These are phyloP conservation scores for Tolypocladium inflatum DNA, from an alignment of 2,329 filamentous ascomycete species.

Conservation along the genomic window DNA sequence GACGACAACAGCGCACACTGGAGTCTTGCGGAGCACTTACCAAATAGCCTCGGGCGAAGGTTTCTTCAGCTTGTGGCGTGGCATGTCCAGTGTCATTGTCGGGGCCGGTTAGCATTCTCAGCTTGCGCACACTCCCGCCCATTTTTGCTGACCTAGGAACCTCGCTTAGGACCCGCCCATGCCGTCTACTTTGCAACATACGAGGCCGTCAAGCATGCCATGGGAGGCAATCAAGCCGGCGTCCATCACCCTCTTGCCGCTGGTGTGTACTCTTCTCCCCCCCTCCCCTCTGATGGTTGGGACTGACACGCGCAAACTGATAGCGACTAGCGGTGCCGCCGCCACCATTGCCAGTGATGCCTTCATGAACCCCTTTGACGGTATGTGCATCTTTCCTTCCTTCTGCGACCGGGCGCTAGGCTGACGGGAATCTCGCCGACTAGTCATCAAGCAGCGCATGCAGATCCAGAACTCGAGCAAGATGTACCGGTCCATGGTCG, in stretches of 20 bases:
- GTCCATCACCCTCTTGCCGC: conserved; percentile 89
- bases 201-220: conserved; percentile 90
- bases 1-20: conserved; percentile 73
- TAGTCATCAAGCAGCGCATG: conserved; percentile 99
- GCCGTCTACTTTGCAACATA: conserved; percentile 98
- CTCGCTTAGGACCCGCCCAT: conserved; percentile 73
- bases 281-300: background rate
- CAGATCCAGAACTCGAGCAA: conserved; percentile 89
- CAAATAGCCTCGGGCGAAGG: conserved; percentile 89
- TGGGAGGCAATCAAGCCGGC: conserved; percentile 82
- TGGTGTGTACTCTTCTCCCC: conserved; percentile 43
- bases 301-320: background rate
- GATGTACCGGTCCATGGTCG: conserved; percentile 73
- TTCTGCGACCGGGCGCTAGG: background rate
- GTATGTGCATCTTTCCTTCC: conserved; percentile 38
- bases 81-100: conserved; percentile 90
- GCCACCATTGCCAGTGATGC: conserved; percentile 97
- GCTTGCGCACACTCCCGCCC: background rate
- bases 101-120: conserved; percentile 64
- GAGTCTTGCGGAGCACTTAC: conserved; percentile 84
- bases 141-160: conserved; percentile 10
- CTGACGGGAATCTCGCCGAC: background rate
- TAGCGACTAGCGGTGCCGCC: conserved; percentile 85
- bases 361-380: conserved; percentile 98
- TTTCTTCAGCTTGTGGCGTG: conserved; percentile 85